phyloP scores from a whole-genome alignment of 1,284 basidiomycete genomes.

The Macrocystidia cucumis region DNA sequence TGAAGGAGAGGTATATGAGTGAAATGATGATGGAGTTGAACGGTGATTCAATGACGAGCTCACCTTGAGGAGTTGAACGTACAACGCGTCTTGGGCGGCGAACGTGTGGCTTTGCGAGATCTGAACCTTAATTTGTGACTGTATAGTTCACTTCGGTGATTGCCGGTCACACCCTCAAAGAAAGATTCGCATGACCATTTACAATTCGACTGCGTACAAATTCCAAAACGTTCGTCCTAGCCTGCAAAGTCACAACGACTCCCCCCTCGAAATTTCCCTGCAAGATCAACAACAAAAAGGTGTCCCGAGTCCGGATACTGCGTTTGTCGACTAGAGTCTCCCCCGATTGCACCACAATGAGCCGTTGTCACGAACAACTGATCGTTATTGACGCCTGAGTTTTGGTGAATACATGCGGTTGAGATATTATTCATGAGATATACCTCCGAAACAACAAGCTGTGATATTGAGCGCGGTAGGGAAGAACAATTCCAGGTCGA shows the following conservation, averaged over 20 bases:
- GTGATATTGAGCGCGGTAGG: constrained; percentile 56
- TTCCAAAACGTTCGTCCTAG: constrained; percentile 18
- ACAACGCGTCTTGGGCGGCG: constrained; percentile 21
- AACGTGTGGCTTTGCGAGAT: constrained; percentile 28
- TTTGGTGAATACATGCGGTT: constrained; percentile 4
- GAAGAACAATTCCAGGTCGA: constrained; percentile 49
- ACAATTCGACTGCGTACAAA: background rate
- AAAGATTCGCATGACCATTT: no score
- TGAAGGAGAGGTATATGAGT: constrained; percentile 8
- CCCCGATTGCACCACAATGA: constrained; percentile 49
- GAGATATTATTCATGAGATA: constrained; percentile 5
- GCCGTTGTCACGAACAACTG: constrained; percentile 62
- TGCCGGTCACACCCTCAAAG: constrained; percentile 15
- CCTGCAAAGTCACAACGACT: constrained; percentile 20
- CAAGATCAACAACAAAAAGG: constrained; percentile 52
- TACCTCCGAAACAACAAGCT: constrained; percentile 64
- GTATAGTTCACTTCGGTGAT: constrained; percentile 28
- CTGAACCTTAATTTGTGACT: constrained; percentile 32
- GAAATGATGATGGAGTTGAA: constrained; percentile 14
- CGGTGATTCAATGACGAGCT: constrained; percentile 17
- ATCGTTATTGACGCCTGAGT: constrained; percentile 49
- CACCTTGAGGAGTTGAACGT: constrained; percentile 41
- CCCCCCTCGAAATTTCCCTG: constrained; percentile 41
- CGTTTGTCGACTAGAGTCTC: constrained; percentile 38
- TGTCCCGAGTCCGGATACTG: constrained; percentile 58